Evolutionary conservation across 1,284 basidiomycete genomes (phyloP), one percentile per base, ranked within the genome.

Genomic region (Ganoderma leucocontextum): DNA sequence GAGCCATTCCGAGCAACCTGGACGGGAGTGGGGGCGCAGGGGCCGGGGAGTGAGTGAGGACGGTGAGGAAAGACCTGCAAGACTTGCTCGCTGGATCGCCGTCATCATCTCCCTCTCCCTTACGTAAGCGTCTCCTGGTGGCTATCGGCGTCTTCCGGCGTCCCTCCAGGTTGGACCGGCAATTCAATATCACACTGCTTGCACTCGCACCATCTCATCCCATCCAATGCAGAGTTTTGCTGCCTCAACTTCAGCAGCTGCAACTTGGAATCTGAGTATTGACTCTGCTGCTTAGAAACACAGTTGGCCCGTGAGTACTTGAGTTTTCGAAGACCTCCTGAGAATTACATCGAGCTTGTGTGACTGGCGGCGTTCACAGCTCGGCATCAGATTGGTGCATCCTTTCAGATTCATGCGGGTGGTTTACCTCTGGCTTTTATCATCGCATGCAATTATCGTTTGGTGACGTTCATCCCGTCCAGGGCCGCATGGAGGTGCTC

Each of bases 1-100:
- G 42, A 62, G 71, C 69, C 71, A 72, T 72, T 63, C 64, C 63
- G 63, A 0, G 13, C 35, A 62, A 39, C 17, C 38, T 57, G 35
- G 63, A 60, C 25, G 36, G 55, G 36, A 60, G 10, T 10, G 49
- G 47, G 33, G 53, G 53, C 38, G 53, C 9, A 8, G 64, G 62
- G 60, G 33, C 57, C 47, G 52, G 53, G 39, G 19, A 52, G 67
- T 69, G 71, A 72, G 71, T 70, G 71, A 67, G 68, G 67, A 68
- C 71, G 70, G 67, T 72, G 65, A 60, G 47, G 58, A 61, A 67
- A 60, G 55, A 25, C 47, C 47, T 49, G 47, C 22, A 52, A 67
- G 53, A 39, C 25, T 55, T 29, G 60, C 63, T 58, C 52, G 60
- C 63, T 64, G 59, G 63, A 70, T 57, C 60, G 62, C 66, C 61